Evolutionary conservation across 2,329 filamentous ascomycete genomes (phyloP).

Genomic region (Pyrenophora tritici-repentis): DNA sequence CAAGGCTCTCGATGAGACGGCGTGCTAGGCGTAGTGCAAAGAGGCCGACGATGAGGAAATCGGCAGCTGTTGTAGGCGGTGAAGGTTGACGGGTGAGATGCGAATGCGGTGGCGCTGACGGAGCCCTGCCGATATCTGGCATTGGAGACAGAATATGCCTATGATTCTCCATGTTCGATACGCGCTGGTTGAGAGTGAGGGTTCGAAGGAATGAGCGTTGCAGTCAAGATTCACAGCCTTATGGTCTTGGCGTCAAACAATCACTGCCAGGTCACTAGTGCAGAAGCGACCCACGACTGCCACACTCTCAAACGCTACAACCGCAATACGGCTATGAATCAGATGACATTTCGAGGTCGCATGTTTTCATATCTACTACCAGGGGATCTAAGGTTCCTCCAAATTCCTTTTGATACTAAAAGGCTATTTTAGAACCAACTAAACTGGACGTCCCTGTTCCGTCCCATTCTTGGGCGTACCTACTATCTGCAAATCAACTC

Average conservation of each 20-base stretch:
- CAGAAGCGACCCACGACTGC: too few relatives aligned
- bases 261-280: too few relatives aligned
- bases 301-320: too few relatives aligned
- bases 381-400: too few relatives aligned
- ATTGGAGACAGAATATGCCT: background rate
- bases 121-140: background rate
- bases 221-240: background rate
- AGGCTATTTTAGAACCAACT: too few relatives aligned
- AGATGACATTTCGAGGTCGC: too few relatives aligned
- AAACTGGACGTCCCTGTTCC: too few relatives aligned
- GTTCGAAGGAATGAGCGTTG: background rate
- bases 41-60: slow-evolving; percentile 32
- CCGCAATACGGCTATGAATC: too few relatives aligned
- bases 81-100: background rate
- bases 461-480: too few relatives aligned
- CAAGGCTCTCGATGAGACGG: slow-evolving; percentile 21
- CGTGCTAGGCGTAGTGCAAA: slow-evolving; percentile 31
- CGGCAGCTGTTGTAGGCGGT: background rate
- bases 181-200: background rate
- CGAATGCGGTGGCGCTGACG: background rate
- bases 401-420: too few relatives aligned
- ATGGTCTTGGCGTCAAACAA: slow-evolving; percentile 1
- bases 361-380: too few relatives aligned
- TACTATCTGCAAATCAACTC: too few relatives aligned
- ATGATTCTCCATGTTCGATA: slow-evolving; percentile 2